Conservation (phyloP, 202 grass and related monocot species). For the Sporobolus alterniflorus region DNA sequence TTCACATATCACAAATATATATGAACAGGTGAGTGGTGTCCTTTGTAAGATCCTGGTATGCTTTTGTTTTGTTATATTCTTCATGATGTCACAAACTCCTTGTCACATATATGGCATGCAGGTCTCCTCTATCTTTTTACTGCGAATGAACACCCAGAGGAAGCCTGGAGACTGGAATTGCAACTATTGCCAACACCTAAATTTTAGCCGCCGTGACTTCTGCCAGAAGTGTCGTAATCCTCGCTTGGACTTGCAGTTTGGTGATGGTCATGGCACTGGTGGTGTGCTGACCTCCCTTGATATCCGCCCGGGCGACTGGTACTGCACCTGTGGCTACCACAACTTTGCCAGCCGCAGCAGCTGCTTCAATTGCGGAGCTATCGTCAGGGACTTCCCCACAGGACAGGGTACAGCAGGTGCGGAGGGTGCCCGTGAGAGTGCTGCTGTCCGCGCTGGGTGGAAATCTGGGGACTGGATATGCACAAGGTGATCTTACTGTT, state of each 20-base stretch:
- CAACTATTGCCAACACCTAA: conserved; percentile 79
- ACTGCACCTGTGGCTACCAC: conserved; percentile 90
- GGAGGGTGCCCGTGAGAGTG: neutral
- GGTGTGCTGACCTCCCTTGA: conserved; percentile 62
- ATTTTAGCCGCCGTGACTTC: conserved; percentile 89
- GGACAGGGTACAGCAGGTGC: conserved; percentile 46
- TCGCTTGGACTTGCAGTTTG: conserved; percentile 43
- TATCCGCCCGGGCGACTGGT: conserved; percentile 92
- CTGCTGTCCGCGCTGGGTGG: conserved; percentile 54
- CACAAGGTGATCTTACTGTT: conserved; percentile 55
- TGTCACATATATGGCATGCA: conserved; percentile 33
- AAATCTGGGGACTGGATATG: conserved; percentile 94
- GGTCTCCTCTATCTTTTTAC: conserved; percentile 14
- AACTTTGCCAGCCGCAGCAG: conserved; percentile 90
- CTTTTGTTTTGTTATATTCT: conserved; percentile 19
- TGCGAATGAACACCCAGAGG: conserved; percentile 73
- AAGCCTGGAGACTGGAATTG: conserved; percentile 98
- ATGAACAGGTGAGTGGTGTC: neutral
- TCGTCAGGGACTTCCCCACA: conserved; percentile 52
- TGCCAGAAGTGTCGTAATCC: conserved; percentile 77
- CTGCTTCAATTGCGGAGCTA: conserved; percentile 82
- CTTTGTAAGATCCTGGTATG: neutral
- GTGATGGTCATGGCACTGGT: conserved; percentile 25
- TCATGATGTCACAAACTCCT: neutral
- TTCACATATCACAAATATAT: conserved; percentile 11